Evolutionary conservation across 345 rosid species (phyloP), one percentile per base, ranked within the genome.

Genomic region (Salix suchowensis): DNA sequence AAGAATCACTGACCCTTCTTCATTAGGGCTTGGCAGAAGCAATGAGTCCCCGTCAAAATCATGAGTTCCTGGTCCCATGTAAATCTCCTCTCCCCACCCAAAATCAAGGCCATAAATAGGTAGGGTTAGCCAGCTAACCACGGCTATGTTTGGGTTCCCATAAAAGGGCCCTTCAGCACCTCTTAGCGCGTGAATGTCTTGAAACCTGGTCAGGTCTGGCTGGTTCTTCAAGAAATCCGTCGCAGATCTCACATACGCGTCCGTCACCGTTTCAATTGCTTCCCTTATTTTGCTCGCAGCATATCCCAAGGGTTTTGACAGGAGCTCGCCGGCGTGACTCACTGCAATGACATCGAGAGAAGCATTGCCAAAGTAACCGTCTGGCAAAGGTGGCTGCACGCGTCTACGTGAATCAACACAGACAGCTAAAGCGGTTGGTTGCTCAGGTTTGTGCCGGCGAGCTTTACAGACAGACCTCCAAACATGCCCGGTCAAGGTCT

Each of bases 91-190:
- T 10, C 94, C 94, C 91, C 90, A 90, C 40, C 94, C 91, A 37
- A 88, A 90, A 78, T 90, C 92, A 48, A 85, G 75, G 3, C 88
- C 89, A 32, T 81, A 76, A 9, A 88, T 85, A 1, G 94, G 91
- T n/a, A 90, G 30, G 13, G 86, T 82, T 74, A 87, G 58, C 94
- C 92, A 90, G 64, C 94, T 90, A 30, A 86, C 89, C 23, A 88
- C 82, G 65, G 86, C 89, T 9, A 90, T 81, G 70, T 90, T 90
- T 60, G 94, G 94, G 78, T 86, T 90, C 42, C 94, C 94, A 28
- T 81, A 86, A 34, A 87, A 90, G 2, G 90, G 88, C 11, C 87
- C 91, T 62, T 60, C 84, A 28, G 54, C 76, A 48, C 90, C 82
- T 65, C 85, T 87, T 67, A 81, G 42, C 21, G 89, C 85, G 79